Conservation (phyloP, 2,329 filamentous ascomycete genomes). For the Fusarium sp. region DNA sequence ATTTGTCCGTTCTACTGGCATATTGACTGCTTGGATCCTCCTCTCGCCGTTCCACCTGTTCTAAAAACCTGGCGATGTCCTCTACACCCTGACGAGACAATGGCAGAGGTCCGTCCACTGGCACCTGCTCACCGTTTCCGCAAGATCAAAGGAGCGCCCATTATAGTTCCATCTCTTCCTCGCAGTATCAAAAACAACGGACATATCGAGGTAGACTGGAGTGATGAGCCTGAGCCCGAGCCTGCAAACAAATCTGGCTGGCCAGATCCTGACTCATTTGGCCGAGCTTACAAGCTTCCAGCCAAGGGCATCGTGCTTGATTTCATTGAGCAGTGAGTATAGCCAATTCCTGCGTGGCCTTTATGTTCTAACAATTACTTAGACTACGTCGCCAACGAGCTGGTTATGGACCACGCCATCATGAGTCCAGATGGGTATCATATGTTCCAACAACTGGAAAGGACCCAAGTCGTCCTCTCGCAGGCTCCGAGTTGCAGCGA, state of each 20-base stretch:
- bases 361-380: constrained; percentile 29
- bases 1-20: constrained; percentile 88
- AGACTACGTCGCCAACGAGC: constrained; percentile 56
- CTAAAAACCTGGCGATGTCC: constrained; percentile 89
- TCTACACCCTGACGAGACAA: constrained; percentile 82
- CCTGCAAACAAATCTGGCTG: constrained; percentile 68
- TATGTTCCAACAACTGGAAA: constrained; percentile 44
- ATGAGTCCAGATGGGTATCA: constrained; percentile 51
- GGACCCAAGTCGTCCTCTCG: constrained; percentile 35
- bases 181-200: constrained; percentile 80
- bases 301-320: constrained; percentile 76
- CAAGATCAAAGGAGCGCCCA: constrained; percentile 67
- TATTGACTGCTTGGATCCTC: constrained; percentile 89
- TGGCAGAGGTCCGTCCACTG: constrained; percentile 70
- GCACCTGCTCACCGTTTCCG: constrained; percentile 72
- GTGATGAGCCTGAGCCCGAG: constrained; percentile 70
- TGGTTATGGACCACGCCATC: constrained; percentile 52
- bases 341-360: neutral
- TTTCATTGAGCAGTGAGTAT: constrained; percentile 74
- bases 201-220: constrained; percentile 75
- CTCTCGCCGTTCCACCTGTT: constrained; percentile 81
- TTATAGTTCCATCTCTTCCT: constrained; percentile 64
- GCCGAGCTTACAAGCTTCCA: constrained; percentile 73
- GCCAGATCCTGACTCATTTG: constrained; percentile 70
- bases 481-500: constrained; percentile 56